A percentile compares a stretch with the other conserved stretches of the same genome.
phyloP scores from a whole-genome alignment of 495 filamentous ascomycete genomes.

The Pyrenula massariospora region DNA sequence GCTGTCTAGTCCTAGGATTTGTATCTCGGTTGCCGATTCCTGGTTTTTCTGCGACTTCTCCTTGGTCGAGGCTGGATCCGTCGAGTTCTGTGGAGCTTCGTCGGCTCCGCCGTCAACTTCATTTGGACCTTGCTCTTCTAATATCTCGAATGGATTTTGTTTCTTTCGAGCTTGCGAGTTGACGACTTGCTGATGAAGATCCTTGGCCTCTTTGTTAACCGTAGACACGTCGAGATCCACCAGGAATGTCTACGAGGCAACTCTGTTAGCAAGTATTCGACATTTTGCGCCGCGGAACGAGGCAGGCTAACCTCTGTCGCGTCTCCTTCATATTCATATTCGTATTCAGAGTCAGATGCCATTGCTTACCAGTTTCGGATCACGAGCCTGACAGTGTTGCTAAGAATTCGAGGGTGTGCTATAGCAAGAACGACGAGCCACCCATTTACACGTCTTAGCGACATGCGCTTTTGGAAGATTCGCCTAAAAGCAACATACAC shows the following conservation, averaged over 20 bases:
- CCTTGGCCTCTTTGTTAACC: not conserved
- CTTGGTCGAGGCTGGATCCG: conserved; percentile 11
- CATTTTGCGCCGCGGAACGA: not conserved
- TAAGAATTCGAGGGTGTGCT: no score
- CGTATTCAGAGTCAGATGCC: conserved; percentile 39
- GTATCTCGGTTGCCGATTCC: conserved; percentile 37
- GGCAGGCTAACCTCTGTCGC: conserved; percentile 40
- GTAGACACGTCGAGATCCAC: conserved; percentile 39
- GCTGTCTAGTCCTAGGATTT: conserved; percentile 71
- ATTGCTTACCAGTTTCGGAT: no score
- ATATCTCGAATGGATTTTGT: not conserved
- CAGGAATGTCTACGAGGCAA: conserved; percentile 35
- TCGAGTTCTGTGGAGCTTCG: conserved; percentile 4
- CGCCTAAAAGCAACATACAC: no score
- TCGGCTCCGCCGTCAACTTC: not conserved
- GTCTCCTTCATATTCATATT: conserved; percentile 48
- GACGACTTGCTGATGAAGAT: not conserved
- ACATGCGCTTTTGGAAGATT: no score
- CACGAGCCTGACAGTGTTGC: no score
- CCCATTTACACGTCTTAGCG: no score
- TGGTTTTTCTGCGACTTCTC: conserved; percentile 9
- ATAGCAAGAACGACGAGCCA: no score
- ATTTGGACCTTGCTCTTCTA: not conserved
- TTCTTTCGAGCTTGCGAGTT: not conserved
- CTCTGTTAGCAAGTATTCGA: not conserved